These are phyloP conservation scores for Piloderma croceum DNA, from an alignment of 768 basidiomycete species.

Conservation along the genomic window DNA sequence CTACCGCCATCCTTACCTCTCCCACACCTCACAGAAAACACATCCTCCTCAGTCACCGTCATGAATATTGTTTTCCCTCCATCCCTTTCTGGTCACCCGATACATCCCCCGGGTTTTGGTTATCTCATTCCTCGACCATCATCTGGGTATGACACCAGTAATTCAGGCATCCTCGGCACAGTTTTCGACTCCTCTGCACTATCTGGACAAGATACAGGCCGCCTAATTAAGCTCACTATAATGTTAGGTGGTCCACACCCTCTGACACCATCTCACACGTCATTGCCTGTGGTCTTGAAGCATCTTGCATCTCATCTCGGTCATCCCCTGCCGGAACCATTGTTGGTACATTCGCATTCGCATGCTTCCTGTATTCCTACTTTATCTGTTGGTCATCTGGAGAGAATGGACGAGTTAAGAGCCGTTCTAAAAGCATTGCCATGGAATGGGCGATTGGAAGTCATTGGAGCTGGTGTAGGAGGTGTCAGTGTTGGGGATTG, in stretches of 20 bases:
- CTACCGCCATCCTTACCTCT: slow-evolving; percentile 33
- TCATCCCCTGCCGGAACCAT: slow-evolving; percentile 47
- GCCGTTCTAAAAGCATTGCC: slow-evolving; percentile 28
- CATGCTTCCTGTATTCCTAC: slow-evolving; percentile 77
- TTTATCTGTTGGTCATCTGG: slow-evolving; percentile 63
- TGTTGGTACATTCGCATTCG: slow-evolving; percentile 44
- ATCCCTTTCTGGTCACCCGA: slow-evolving; percentile 29
- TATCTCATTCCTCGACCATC: slow-evolving; percentile 80
- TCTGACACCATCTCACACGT: slow-evolving; percentile 21
- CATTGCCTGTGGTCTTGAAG: slow-evolving; percentile 21
- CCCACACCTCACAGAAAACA: slow-evolving; percentile 66
- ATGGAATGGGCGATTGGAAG: slow-evolving; percentile 38
- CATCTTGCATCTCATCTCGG: slow-evolving; percentile 26
- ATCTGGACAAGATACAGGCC: slow-evolving; percentile 43
- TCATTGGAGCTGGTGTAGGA: slow-evolving; percentile 80
- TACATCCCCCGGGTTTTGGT: slow-evolving; percentile 88
- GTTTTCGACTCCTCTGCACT: slow-evolving; percentile 87
- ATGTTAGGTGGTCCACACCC: slow-evolving; percentile 84
- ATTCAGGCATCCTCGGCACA: slow-evolving; percentile 65
- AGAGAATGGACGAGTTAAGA: slow-evolving; percentile 58
- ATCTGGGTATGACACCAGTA: slow-evolving; percentile 39
- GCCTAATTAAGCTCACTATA: slow-evolving; percentile 74
- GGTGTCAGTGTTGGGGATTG: slow-evolving; percentile 89
- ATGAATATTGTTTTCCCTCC: slow-evolving; percentile 79
- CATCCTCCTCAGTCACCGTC: slow-evolving; percentile 77